phyloP scores from a whole-genome alignment of 331 rosid genomes.

The Malus hybrid region DNA sequence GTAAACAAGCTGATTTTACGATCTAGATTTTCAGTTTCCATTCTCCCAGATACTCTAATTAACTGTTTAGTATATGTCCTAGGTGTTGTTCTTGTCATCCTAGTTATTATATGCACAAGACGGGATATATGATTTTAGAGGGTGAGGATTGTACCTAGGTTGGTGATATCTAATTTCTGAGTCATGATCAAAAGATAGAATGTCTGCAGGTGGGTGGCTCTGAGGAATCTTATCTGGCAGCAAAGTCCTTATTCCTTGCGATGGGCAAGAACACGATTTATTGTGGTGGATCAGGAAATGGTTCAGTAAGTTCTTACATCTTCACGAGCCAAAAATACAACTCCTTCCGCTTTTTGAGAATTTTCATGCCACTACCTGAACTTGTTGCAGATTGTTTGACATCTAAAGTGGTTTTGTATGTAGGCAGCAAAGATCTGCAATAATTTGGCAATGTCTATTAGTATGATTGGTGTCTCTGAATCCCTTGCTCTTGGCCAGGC shows the following conservation, averaged over 20 bases:
- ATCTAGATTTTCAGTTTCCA: not conserved
- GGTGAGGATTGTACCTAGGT: not conserved
- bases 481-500: constrained; percentile 92
- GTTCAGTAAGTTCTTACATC: constrained; percentile 61
- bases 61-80: not conserved
- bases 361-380: not conserved
- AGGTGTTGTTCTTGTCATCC: not conserved
- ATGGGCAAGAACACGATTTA: constrained; percentile 79
- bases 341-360: not conserved
- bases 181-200: constrained; percentile 11
- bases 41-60: no score
- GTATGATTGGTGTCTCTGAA: constrained; percentile 96
- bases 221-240: constrained; percentile 63
- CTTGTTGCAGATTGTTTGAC: not conserved
- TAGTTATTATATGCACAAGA: not conserved
- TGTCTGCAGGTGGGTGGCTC: constrained; percentile 77
- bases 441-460: constrained; percentile 85
- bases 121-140: not conserved
- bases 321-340: not conserved
- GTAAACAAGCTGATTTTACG: not conserved
- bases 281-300: constrained; percentile 86
- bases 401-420: constrained; percentile 4
- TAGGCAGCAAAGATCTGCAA: constrained; percentile 96
- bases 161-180: constrained; percentile 10
- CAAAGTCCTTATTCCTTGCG: constrained; percentile 57